Evolutionary conservation across 257 asterid species (phyloP).

Genomic region (Parsonsia alboflavescens): DNA sequence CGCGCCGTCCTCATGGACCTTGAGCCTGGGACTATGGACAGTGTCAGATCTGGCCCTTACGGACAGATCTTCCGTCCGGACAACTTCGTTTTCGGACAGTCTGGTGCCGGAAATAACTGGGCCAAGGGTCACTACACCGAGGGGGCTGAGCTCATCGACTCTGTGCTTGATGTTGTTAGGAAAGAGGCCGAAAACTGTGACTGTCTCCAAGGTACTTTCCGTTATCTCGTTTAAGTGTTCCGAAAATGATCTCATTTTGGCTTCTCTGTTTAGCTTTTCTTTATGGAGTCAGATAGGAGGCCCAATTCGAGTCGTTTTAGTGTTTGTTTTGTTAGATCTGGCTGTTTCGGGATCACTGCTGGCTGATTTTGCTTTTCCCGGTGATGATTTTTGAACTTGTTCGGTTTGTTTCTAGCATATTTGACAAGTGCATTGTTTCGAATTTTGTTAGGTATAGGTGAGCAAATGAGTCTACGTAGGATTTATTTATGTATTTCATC

Average conservation of each 20-base stretch:
- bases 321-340: slow-evolving; percentile 6
- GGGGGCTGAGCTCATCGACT: slow-evolving; percentile 75
- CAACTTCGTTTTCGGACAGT: slow-evolving; percentile 72
- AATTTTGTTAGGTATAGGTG: not conserved
- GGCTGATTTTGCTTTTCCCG: not conserved
- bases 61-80: slow-evolving; percentile 63
- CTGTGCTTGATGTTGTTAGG: slow-evolving; percentile 72
- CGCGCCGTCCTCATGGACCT: slow-evolving; percentile 84
- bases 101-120: slow-evolving; percentile 77
- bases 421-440: not conserved
- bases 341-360: not conserved
- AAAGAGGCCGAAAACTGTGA: slow-evolving; percentile 82
- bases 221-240: not conserved
- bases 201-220: slow-evolving; percentile 51
- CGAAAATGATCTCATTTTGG: not conserved
- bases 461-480: not conserved
- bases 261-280: not conserved
- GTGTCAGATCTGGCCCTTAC: slow-evolving; percentile 70
- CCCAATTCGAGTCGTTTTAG: not conserved
- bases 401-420: not conserved
- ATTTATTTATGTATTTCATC: not conserved
- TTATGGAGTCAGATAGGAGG: not conserved
- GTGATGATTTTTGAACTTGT: not conserved
- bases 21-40: slow-evolving; percentile 83
- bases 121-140: slow-evolving; percentile 78